These are phyloP conservation scores for Fonsecaea monophora DNA, from an alignment of 2,329 filamentous ascomycete genomes.

Conservation along the genomic window DNA sequence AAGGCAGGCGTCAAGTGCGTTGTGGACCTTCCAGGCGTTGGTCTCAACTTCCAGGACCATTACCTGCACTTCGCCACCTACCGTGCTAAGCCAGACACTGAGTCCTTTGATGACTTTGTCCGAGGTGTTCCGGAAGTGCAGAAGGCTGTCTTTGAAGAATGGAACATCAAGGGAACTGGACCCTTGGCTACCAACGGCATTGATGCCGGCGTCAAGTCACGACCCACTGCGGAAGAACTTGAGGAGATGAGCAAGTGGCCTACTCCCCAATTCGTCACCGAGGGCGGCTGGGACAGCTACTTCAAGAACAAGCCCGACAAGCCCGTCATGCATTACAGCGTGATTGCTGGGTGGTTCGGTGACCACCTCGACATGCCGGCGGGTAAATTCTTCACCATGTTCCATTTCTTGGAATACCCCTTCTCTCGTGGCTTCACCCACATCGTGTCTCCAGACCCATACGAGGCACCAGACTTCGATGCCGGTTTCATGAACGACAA, in stretches of 20 bases:
- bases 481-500: constrained; percentile 86
- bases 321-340: constrained; percentile 84
- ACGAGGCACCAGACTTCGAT: constrained; percentile 78
- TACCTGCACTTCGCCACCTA: constrained; percentile 74
- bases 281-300: constrained; percentile 75
- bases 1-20: constrained; percentile 71
- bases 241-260: constrained; percentile 74
- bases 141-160: constrained; percentile 76
- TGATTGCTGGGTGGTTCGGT: constrained; percentile 68
- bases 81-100: constrained; percentile 74
- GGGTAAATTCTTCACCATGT: constrained; percentile 84
- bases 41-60: constrained; percentile 78
- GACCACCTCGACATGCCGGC: constrained; percentile 68
- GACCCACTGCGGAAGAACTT: constrained; percentile 72
- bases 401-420: constrained; percentile 73
- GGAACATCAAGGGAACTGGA: constrained; percentile 79
- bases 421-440: constrained; percentile 76
- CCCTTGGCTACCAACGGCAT: constrained; percentile 80
- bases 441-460: constrained; percentile 74
- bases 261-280: constrained; percentile 70
- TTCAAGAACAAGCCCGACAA: constrained; percentile 86
- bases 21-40: constrained; percentile 74
- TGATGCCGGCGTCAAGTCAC: constrained; percentile 78
- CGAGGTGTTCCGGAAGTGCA: constrained; percentile 75
- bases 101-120: constrained; percentile 81